Evolutionary conservation across 495 filamentous ascomycete species (phyloP).

Genomic region (Oidiodendron maius): DNA sequence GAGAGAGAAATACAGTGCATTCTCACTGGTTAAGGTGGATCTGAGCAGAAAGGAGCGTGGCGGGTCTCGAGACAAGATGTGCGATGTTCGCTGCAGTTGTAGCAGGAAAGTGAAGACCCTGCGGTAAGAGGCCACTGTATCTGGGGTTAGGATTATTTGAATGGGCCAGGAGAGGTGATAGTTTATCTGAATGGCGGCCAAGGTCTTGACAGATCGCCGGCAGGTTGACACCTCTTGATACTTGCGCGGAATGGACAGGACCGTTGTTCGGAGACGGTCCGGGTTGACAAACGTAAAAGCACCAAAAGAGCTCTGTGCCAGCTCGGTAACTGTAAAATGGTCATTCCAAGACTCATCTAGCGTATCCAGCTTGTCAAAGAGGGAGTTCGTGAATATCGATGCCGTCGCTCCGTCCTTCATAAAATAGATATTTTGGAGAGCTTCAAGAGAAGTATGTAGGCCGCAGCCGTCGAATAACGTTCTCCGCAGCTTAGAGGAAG

Average conservation of each 20-base stretch:
- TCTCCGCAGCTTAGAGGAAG: slow-evolving; percentile 55
- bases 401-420: slow-evolving; percentile 61
- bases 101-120: slow-evolving; percentile 67
- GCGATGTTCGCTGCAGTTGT: slow-evolving; percentile 69
- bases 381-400: slow-evolving; percentile 53
- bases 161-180: slow-evolving; percentile 77
- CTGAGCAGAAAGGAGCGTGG: slow-evolving; percentile 25
- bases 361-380: slow-evolving; percentile 75
- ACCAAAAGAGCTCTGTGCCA: slow-evolving; percentile 65
- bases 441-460: slow-evolving; percentile 57
- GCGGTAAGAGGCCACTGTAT: slow-evolving; percentile 59
- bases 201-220: slow-evolving; percentile 37
- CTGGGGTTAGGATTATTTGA: slow-evolving; percentile 68
- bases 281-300: slow-evolving; percentile 42
- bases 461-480: slow-evolving; percentile 66
- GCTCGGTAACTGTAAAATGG: slow-evolving; percentile 72
- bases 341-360: slow-evolving; percentile 69
- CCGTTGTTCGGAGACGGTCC: slow-evolving; percentile 48
- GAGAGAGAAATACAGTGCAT: slow-evolving; percentile 51
- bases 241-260: slow-evolving; percentile 45
- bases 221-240: slow-evolving; percentile 26
- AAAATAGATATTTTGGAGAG: slow-evolving; percentile 66
- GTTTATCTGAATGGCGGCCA: slow-evolving; percentile 50
- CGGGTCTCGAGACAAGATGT: slow-evolving; percentile 56
- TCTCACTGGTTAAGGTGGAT: slow-evolving; percentile 24